Evolutionary conservation across 306 rosid species (phyloP).

Genomic region (Canavalia ensiformis): DNA sequence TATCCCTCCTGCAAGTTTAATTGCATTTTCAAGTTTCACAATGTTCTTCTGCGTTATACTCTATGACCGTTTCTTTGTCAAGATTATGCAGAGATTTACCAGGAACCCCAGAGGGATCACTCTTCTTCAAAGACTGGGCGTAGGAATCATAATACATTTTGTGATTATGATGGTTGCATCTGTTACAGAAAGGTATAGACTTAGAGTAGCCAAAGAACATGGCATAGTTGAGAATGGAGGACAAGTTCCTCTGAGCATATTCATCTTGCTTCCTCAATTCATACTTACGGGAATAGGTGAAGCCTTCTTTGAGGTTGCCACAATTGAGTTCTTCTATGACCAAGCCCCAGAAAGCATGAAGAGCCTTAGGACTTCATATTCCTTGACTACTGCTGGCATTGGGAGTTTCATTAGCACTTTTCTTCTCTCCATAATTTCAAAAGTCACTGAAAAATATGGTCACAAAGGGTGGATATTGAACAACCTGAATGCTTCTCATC

Average conservation of each 20-base stretch:
- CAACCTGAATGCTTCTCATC: slow-evolving; percentile 70
- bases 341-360: slow-evolving; percentile 87
- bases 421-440: slow-evolving; percentile 61
- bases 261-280: slow-evolving; percentile 75
- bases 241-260: slow-evolving; percentile 65
- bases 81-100: slow-evolving; percentile 52
- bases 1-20: slow-evolving; percentile 71
- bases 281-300: slow-evolving; percentile 67
- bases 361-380: slow-evolving; percentile 78
- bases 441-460: slow-evolving; percentile 52
- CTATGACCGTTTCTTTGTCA: slow-evolving; percentile 70
- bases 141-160: slow-evolving; percentile 62
- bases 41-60: slow-evolving; percentile 61
- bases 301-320: slow-evolving; percentile 67
- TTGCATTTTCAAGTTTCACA: slow-evolving; percentile 60
- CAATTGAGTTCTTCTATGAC: slow-evolving; percentile 78
- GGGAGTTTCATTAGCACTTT: slow-evolving; percentile 75
- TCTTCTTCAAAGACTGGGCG: slow-evolving; percentile 74
- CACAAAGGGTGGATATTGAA: slow-evolving; percentile 71
- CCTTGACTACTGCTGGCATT: slow-evolving; percentile 65
- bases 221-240: slow-evolving; percentile 38
- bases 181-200: slow-evolving; percentile 64
- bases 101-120: slow-evolving; percentile 81
- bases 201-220: slow-evolving; percentile 53
- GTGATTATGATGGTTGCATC: slow-evolving; percentile 60